phyloP scores from a whole-genome alignment of 129 eudicot genomes.

The Chrysanthemum makinoi region DNA sequence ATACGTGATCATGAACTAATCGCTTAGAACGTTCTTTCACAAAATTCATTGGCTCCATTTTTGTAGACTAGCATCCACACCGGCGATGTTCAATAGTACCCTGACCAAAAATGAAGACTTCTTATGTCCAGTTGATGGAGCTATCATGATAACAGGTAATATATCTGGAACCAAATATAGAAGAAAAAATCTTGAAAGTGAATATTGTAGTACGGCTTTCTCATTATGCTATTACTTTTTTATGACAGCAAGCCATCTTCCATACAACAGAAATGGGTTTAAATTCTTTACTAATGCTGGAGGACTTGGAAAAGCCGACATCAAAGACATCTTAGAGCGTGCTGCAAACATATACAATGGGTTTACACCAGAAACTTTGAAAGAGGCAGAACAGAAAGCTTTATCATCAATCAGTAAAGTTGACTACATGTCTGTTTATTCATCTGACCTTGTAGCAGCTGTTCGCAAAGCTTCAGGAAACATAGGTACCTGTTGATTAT shows the following conservation, averaged over 20 bases:
- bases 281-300: constrained; percentile 92
- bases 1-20: constrained; percentile 4
- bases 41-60: background rate
- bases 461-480: constrained; percentile 93
- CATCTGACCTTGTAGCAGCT: constrained; percentile 88
- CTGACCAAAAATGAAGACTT: constrained; percentile 62
- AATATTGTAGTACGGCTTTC: background rate
- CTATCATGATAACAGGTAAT: constrained; percentile 95
- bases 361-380: constrained; percentile 54
- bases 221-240: constrained; percentile 18
- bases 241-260: constrained; percentile 93
- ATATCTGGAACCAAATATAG: background rate
- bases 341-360: constrained; percentile 68
- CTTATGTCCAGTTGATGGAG: constrained; percentile 89
- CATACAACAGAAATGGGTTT: constrained; percentile 92
- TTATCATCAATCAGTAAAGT: constrained; percentile 51
- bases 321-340: constrained; percentile 83
- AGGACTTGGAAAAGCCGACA: constrained; percentile 96
- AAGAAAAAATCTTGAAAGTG: constrained; percentile 1
- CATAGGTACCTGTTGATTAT: constrained; percentile 40
- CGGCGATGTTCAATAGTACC: constrained; percentile 95
- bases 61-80: constrained; percentile 86
- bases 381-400: constrained; percentile 51
- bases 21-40: background rate
- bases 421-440: constrained; percentile 80